Conservation (phyloP, 257 asterid species). For the Marsdenia floribunda region DNA sequence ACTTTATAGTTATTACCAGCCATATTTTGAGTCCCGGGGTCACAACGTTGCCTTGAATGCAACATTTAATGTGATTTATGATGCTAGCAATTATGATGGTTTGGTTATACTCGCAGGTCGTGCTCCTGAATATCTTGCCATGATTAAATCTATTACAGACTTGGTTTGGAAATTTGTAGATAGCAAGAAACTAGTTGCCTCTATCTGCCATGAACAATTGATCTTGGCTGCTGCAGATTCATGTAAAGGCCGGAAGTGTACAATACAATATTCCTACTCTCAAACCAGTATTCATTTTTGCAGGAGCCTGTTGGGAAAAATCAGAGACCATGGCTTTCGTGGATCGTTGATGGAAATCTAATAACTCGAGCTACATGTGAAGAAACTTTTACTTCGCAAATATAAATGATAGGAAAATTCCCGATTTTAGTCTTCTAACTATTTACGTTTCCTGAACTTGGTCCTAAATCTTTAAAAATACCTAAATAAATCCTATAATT, state of each 20-base stretch:
- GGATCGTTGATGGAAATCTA: slow-evolving; percentile 70
- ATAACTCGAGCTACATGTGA: slow-evolving; percentile 76
- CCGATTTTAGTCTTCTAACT: too few relatives aligned
- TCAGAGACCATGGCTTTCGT: slow-evolving; percentile 72
- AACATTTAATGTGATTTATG: slow-evolving; percentile 63
- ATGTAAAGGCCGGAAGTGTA: slow-evolving; percentile 65
- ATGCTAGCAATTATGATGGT: slow-evolving; percentile 69
- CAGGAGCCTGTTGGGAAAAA: slow-evolving; percentile 90
- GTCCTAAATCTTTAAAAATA: too few relatives aligned
- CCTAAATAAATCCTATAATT: too few relatives aligned
- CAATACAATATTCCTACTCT: slow-evolving; percentile 80
- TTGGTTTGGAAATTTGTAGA: slow-evolving; percentile 59
- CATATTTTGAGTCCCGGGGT: slow-evolving; percentile 81
- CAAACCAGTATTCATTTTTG: slow-evolving; percentile 62
- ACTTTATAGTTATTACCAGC: slow-evolving; percentile 51
- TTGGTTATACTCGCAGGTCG: slow-evolving; percentile 90
- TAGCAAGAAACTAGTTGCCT: slow-evolving; percentile 58
- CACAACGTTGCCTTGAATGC: slow-evolving; percentile 88
- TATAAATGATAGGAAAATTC: too few relatives aligned
- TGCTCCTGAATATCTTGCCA: slow-evolving; percentile 93
- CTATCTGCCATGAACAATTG: slow-evolving; percentile 87
- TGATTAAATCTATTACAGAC: slow-evolving; percentile 50
- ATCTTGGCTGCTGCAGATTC: slow-evolving; percentile 79
- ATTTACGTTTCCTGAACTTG: too few relatives aligned
- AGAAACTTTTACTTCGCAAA: too few relatives aligned